Evolutionary conservation across 345 rosid species (phyloP).

Genomic region (Salix brachista): DNA sequence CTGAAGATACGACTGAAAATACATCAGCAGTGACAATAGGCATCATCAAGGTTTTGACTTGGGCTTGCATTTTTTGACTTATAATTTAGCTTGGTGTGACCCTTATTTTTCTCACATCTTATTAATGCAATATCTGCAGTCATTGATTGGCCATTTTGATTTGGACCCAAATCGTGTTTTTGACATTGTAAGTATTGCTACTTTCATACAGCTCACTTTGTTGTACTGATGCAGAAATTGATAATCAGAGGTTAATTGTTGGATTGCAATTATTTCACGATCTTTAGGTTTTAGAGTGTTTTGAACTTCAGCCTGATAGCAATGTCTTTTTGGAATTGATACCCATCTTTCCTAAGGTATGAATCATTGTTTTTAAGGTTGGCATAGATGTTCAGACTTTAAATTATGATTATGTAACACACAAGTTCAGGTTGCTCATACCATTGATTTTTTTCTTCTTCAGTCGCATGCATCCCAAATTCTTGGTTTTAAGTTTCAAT

Average conservation of each 20-base stretch:
- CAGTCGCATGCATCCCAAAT: slow-evolving; percentile 99
- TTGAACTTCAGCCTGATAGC: slow-evolving; percentile 78
- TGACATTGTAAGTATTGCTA: slow-evolving; percentile 73
- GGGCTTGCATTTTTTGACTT: slow-evolving; percentile 1
- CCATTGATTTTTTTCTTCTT: slow-evolving; percentile 23
- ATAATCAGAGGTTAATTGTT: slow-evolving; percentile 6
- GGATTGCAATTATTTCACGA: slow-evolving; percentile 21
- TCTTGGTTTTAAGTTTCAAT: slow-evolving; percentile 97
- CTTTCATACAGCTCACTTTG: slow-evolving; percentile 12
- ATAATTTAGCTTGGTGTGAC: slow-evolving; percentile 1
- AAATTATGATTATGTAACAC: slow-evolving; percentile 1
- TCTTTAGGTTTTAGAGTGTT: slow-evolving; percentile 87
- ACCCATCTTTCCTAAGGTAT: slow-evolving; percentile 96
- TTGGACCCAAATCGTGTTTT: slow-evolving; percentile 99
- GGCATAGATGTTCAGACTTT: neutral
- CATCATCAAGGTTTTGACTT: slow-evolving; percentile 72
- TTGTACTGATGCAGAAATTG: slow-evolving; percentile 15
- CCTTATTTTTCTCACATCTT: slow-evolving; percentile 17
- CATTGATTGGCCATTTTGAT: slow-evolving; percentile 98
- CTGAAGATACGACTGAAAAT: slow-evolving; percentile 57
- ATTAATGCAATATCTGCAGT: slow-evolving; percentile 51
- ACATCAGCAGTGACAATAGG: slow-evolving; percentile 79
- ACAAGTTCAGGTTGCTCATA: slow-evolving; percentile 13
- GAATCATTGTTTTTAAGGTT: slow-evolving; percentile 8
- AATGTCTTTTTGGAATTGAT: slow-evolving; percentile 68